These are phyloP conservation scores for Collybia sp. DNA, from an alignment of 768 basidiomycete species.

Conservation along the genomic window DNA sequence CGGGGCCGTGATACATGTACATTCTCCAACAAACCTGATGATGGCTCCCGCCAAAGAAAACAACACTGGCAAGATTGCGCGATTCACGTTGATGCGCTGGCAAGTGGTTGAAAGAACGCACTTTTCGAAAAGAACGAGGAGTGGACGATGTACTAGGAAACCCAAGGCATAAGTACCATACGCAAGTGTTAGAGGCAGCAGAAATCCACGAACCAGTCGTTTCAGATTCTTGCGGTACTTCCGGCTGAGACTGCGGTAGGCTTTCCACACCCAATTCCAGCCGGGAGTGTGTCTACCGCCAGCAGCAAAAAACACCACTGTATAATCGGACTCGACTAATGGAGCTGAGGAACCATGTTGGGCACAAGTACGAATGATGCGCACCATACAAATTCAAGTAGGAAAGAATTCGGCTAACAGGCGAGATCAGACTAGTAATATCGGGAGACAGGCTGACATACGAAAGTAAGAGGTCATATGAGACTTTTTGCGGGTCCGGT, in stretches of 20 bases:
- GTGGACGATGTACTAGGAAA: constrained; percentile 73
- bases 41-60: constrained; percentile 86
- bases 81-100: background rate
- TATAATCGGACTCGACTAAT: constrained; percentile 84
- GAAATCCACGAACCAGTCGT: constrained; percentile 50
- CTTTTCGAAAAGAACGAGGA: constrained; percentile 88
- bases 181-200: background rate
- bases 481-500: constrained; percentile 72
- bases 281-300: constrained; percentile 69
- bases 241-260: constrained; percentile 72
- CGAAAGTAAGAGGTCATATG: constrained; percentile 74
- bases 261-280: constrained; percentile 93
- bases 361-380: constrained; percentile 9
- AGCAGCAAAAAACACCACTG: constrained; percentile 83
- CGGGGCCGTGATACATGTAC: background rate
- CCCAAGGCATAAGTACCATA: background rate
- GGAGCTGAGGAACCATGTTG: background rate
- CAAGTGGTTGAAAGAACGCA: constrained; percentile 23
- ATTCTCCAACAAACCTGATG: constrained; percentile 53
- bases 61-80: constrained; percentile 51
- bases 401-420: constrained; percentile 61
- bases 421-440: constrained; percentile 1
- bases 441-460: constrained; percentile 31
- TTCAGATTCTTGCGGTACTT: constrained; percentile 90
- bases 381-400: constrained; percentile 80